Evolutionary conservation across 306 rosid species (phyloP).

Genomic region (Potentilla sterilis): DNA sequence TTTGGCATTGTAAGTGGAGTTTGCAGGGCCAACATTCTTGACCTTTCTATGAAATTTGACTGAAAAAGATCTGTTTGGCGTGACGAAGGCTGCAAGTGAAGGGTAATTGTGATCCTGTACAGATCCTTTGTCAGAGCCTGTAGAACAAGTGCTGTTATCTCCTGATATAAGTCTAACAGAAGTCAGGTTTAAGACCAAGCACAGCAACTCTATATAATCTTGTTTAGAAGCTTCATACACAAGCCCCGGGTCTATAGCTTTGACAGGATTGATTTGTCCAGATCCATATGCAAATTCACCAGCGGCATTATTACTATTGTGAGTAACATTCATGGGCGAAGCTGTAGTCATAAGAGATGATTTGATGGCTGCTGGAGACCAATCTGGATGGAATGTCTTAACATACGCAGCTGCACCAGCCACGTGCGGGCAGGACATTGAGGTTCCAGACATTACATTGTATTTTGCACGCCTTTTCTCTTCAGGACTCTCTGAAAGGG

Average conservation of each 20-base stretch:
- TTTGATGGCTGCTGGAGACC: slow-evolving; percentile 45
- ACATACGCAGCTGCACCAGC: slow-evolving; percentile 33
- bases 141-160: slow-evolving; percentile 18
- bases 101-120: slow-evolving; percentile 27
- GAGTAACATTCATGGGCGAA: slow-evolving; percentile 21
- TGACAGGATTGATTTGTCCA: slow-evolving; percentile 34
- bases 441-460: slow-evolving; percentile 39
- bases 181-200: not conserved
- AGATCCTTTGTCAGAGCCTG: not conserved
- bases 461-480: slow-evolving; percentile 22
- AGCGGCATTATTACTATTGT: not conserved
- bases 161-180: not conserved
- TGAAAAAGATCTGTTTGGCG: not conserved
- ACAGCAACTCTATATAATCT: slow-evolving; percentile 32
- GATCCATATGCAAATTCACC: slow-evolving; percentile 34
- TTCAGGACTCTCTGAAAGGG: not conserved
- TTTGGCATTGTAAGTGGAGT: slow-evolving; percentile 16
- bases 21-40: slow-evolving; percentile 30
- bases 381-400: slow-evolving; percentile 36
- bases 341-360: slow-evolving; percentile 47
- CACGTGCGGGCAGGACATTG: slow-evolving; percentile 45
- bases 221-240: slow-evolving; percentile 34
- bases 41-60: slow-evolving; percentile 19
- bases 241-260: slow-evolving; percentile 29
- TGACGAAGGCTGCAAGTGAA: slow-evolving; percentile 20